A percentile compares a stretch with the other conserved stretches of the same genome.
Conservation (phyloP, 768 basidiomycete genomes). For the Xerocomellus amylosporus region DNA sequence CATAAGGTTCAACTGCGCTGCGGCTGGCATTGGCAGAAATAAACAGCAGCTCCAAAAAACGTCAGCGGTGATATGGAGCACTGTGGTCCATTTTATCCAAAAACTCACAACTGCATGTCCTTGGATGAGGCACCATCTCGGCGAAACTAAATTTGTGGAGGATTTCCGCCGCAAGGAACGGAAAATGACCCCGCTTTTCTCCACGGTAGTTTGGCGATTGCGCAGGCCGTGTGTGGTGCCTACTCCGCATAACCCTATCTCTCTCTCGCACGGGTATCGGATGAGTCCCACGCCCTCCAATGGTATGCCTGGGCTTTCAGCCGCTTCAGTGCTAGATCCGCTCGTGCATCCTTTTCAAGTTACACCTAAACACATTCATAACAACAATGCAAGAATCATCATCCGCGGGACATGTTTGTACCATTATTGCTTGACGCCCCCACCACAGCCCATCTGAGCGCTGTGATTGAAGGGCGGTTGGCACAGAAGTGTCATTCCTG, state of each 20-base stretch:
- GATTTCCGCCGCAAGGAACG: neutral
- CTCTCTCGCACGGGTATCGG: conserved; percentile 4
- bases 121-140: neutral
- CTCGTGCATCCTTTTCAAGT: neutral
- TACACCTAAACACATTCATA: too few relatives aligned
- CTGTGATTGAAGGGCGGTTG: neutral
- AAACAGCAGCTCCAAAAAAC: conserved; percentile 8
- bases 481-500: neutral
- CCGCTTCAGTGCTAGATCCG: neutral
- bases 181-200: neutral
- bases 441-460: neutral
- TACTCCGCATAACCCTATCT: neutral
- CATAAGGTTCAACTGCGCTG: neutral
- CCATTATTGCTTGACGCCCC: too few relatives aligned
- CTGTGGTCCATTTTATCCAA: neutral
- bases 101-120: neutral
- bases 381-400: too few relatives aligned
- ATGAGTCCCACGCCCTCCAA: neutral
- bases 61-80: neutral
- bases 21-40: conserved; percentile 10
- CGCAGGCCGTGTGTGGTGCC: neutral
- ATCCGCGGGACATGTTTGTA: too few relatives aligned
- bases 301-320: neutral
- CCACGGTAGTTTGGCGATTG: neutral
- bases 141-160: neutral